phyloP scores from a whole-genome alignment of 345 rosid genomes.

The Erysimum cheiranthoides region DNA sequence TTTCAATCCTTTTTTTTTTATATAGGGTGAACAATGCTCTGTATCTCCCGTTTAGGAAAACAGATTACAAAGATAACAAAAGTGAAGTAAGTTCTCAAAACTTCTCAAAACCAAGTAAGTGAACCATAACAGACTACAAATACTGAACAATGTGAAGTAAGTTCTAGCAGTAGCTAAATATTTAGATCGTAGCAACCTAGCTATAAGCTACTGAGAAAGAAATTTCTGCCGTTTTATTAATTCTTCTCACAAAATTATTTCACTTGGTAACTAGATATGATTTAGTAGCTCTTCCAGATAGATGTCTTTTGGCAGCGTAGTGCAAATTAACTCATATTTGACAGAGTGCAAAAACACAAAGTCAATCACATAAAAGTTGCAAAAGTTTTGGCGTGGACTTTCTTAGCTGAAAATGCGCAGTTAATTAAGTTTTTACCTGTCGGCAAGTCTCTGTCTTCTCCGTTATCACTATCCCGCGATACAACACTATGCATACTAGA shows the following conservation, averaged over 20 bases:
- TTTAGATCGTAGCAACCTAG: too few species aligned
- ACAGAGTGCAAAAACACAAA: not conserved
- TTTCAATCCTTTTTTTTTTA: too few species aligned
- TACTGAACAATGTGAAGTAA: constrained; percentile 12
- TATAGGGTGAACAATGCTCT: too few species aligned
- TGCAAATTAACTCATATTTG: not conserved
- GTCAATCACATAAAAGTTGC: too few species aligned
- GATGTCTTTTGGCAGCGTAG: not conserved
- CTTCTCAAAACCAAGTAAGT: constrained; percentile 28
- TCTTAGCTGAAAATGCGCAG: not conserved
- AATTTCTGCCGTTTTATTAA: not conserved
- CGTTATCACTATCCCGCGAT: constrained; percentile 52
- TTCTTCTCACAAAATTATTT: not conserved
- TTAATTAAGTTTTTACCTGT: constrained; percentile 35
- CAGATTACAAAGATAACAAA: too few species aligned
- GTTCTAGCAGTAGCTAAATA: constrained; percentile 8
- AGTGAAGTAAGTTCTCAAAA: too few species aligned
- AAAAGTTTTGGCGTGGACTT: not conserved
- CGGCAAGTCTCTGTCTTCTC: constrained; percentile 46
- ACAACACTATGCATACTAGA: constrained; percentile 47
- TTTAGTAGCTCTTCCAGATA: not conserved
- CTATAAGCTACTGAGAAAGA: not conserved
- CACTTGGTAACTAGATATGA: not conserved
- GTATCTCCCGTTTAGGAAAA: too few species aligned
- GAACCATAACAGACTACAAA: constrained; percentile 9